These are phyloP conservation scores for Mercurialis annua DNA, from an alignment of 345 rosid genomes.

Conservation along the genomic window DNA sequence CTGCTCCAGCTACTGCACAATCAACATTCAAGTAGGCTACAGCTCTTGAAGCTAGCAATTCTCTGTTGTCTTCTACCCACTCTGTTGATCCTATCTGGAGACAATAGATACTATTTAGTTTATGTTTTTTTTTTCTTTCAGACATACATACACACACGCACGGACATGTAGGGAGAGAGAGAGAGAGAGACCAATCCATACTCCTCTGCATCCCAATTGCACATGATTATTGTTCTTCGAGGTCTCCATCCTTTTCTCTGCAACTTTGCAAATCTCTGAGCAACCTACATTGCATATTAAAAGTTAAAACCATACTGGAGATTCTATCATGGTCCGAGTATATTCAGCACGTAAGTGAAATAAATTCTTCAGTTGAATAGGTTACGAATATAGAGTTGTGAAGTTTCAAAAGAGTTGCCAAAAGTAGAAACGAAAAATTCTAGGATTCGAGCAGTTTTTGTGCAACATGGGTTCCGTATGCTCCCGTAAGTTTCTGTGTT, in stretches of 20 bases:
- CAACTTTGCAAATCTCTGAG: slow-evolving; percentile 59
- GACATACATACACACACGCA: neutral
- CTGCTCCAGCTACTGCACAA: slow-evolving; percentile 55
- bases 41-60: slow-evolving; percentile 57
- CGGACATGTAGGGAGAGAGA: slow-evolving; percentile 10
- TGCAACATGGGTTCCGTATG: too few relatives aligned
- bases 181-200: slow-evolving; percentile 64
- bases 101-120: slow-evolving; percentile 3
- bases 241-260: slow-evolving; percentile 73
- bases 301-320: too few relatives aligned
- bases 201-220: slow-evolving; percentile 96
- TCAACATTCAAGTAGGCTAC: slow-evolving; percentile 82
- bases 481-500: too few relatives aligned
- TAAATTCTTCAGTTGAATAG: too few relatives aligned
- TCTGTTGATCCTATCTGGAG: slow-evolving; percentile 84
- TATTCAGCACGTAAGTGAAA: too few relatives aligned
- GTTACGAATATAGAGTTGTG: too few relatives aligned
- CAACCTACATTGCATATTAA: slow-evolving; percentile 39
- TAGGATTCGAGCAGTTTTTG: too few relatives aligned
- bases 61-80: slow-evolving; percentile 90
- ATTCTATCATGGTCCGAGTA: slow-evolving; percentile 3
- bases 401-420: too few relatives aligned
- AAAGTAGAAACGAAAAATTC: too few relatives aligned
- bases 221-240: slow-evolving; percentile 61
- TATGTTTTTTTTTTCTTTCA: slow-evolving; percentile 3